These are phyloP conservation scores for Kluyveromyces starmeri DNA, from an alignment of 805 yeast genomes.

Conservation along the genomic window DNA sequence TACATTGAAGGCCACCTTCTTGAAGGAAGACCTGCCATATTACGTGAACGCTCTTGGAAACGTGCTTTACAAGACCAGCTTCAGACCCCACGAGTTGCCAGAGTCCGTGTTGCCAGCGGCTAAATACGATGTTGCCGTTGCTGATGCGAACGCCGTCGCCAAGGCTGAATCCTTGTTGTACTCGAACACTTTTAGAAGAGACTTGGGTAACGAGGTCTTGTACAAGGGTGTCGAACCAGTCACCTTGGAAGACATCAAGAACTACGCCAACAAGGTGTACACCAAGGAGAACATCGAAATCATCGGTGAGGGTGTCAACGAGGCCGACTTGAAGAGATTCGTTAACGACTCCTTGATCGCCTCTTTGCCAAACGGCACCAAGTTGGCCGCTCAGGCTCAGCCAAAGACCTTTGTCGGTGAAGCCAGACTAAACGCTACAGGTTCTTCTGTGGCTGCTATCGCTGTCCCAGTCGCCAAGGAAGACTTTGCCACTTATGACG, in stretches of 20 bases:
- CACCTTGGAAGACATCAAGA: constrained; percentile 54
- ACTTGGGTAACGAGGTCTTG: constrained; percentile 76
- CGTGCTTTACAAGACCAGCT: constrained; percentile 59
- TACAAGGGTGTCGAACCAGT: constrained; percentile 57
- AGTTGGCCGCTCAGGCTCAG: constrained; percentile 31
- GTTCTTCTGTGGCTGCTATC: constrained; percentile 64
- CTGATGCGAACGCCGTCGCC: constrained; percentile 42
- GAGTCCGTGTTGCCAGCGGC: constrained; percentile 83
- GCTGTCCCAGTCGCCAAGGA: constrained; percentile 68
- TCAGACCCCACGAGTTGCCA: constrained; percentile 71
- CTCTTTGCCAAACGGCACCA: constrained; percentile 50
- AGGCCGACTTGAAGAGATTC: constrained; percentile 59
- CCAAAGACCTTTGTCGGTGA: constrained; percentile 51
- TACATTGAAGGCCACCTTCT: constrained; percentile 70
- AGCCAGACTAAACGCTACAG: constrained; percentile 58
- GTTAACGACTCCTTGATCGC: constrained; percentile 56
- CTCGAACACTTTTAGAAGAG: constrained; percentile 73
- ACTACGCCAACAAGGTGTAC: constrained; percentile 60
- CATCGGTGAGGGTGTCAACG: constrained; percentile 64
- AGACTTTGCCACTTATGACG: constrained; percentile 58
- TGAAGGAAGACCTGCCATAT: constrained; percentile 84
- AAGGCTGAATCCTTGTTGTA: constrained; percentile 73
- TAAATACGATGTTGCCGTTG: constrained; percentile 48
- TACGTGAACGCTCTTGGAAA: constrained; percentile 79
- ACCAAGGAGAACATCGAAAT: constrained; percentile 63